These are phyloP conservation scores for Penicillium subrubescens DNA, from an alignment of 495 filamentous ascomycete genomes.

Conservation along the genomic window DNA sequence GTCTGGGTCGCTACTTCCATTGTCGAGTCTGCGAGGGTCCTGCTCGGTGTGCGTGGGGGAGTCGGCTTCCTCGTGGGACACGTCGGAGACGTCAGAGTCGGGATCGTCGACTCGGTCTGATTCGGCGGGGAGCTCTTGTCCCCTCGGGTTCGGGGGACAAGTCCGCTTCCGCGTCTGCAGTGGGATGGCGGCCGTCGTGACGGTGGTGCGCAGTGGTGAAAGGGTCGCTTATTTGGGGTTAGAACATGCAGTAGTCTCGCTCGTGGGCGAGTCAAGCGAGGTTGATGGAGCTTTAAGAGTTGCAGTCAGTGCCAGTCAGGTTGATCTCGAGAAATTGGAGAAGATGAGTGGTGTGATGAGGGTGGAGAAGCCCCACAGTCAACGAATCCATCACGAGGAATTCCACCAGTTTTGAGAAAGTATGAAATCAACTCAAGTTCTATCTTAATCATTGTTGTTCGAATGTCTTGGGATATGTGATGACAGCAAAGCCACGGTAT, in stretches of 20 bases:
- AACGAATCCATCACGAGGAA: neutral
- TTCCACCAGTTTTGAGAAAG: no score
- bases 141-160: constrained; percentile 28
- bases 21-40: constrained; percentile 1
- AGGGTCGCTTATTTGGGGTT: constrained; percentile 12
- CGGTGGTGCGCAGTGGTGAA: constrained; percentile 6
- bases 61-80: neutral
- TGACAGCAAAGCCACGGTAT: neutral
- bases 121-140: constrained; percentile 30
- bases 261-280: neutral
- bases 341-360: neutral
- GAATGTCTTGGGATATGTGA: neutral
- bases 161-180: constrained; percentile 32
- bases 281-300: neutral
- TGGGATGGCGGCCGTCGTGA: constrained; percentile 26
- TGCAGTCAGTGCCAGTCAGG: neutral
- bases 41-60: neutral
- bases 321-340: neutral
- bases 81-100: constrained; percentile 2
- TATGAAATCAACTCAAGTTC: neutral
- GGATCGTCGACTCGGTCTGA: constrained; percentile 15
- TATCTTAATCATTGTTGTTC: neutral
- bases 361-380: constrained; percentile 1
- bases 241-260: constrained; percentile 20
- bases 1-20: constrained; percentile 22